Conservation (phyloP, 2,329 filamentous ascomycete species). For the Curvularia verruculosa region DNA sequence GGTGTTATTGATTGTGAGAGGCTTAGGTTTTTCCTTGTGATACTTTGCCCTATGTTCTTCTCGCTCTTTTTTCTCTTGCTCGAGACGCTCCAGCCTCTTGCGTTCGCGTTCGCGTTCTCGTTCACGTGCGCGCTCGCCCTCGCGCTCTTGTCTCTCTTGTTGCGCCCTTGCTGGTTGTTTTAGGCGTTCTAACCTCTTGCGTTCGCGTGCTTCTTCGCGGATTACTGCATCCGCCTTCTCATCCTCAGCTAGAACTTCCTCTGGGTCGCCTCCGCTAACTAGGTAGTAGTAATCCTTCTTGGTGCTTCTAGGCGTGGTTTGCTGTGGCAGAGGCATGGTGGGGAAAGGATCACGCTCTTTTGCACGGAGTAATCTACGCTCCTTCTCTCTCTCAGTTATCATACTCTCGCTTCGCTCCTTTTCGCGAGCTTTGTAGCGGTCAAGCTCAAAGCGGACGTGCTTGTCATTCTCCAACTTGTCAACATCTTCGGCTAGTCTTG, state of each 20-base stretch:
- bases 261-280: slow-evolving; percentile 32
- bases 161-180: too few relatives aligned
- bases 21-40: slow-evolving; percentile 25
- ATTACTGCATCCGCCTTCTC: too few relatives aligned
- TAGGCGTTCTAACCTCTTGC: slow-evolving; percentile 27
- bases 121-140: too few relatives aligned
- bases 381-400: slow-evolving; percentile 31
- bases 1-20: slow-evolving; percentile 23
- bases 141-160: slow-evolving; percentile 15
- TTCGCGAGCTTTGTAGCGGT: slow-evolving; percentile 29
- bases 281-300: slow-evolving; percentile 41
- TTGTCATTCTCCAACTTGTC: slow-evolving; percentile 29
- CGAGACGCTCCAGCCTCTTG: slow-evolving; percentile 4
- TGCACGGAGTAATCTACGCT: slow-evolving; percentile 24
- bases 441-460: slow-evolving; percentile 37
- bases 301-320: slow-evolving; percentile 25
- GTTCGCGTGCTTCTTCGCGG: too few relatives aligned
- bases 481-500: slow-evolving; percentile 17
- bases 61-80: slow-evolving; percentile 14
- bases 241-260: slow-evolving; percentile 31
- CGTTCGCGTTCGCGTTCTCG: slow-evolving; percentile 6
- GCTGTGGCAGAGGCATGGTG: slow-evolving; percentile 29
- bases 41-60: slow-evolving; percentile 19
- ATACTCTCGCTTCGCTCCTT: slow-evolving; percentile 28
- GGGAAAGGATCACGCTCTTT: slow-evolving; percentile 33